Base-by-base conservation (phyloP, 306 rosid species). In the Spatholobus suberectus region DNA sequence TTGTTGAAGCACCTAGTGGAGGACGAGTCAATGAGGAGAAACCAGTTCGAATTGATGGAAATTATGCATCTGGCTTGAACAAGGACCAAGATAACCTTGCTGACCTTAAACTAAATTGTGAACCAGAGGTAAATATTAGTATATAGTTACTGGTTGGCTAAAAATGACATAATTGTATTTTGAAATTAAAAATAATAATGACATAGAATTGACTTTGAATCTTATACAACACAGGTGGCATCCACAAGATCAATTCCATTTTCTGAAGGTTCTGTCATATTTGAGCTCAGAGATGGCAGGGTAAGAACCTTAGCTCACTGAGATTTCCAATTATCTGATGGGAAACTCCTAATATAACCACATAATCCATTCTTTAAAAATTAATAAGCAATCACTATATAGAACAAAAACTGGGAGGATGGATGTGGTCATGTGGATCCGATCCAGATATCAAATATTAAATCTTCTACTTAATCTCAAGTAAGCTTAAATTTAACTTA, bases 271-370 rank as follows among this genome's bases (percentile, higher is more conserved):
- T 89, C 90, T 21, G 90, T 88, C n/a, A 83, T 95, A 80, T 93
- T 95, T 85, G 97, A 90, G 92, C 92, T 93, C 18, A 88, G 91
- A 89, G 98, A 95, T 85, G 92, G 93, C 85, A 92, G 98, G 85
- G 98, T 95, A 90, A 92, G 95, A 71, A 82, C 63, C 80, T 65
- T 52, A 12, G 37, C 69, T 74, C 76, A 40, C 12, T 76, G 61
- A 40, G 9, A 75, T 75, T 52, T 70, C 34, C 63, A 59, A 62
- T 77, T 77, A 65, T 63, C 40, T 57, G n/a, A 32, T 14, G 13
- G 14, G 2, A 57, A 78, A 77, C 21, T 49, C 52, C 46, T 41
- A 75, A 14, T 20, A 68, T 34, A 66, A 41, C 38, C 38, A 75
- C 29, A 34, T 13, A 2, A 40, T 74, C 41, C 51, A 57, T 71